Conservation (phyloP, 2,329 filamentous ascomycete species). For the Cucurbitaria berberidis region DNA sequence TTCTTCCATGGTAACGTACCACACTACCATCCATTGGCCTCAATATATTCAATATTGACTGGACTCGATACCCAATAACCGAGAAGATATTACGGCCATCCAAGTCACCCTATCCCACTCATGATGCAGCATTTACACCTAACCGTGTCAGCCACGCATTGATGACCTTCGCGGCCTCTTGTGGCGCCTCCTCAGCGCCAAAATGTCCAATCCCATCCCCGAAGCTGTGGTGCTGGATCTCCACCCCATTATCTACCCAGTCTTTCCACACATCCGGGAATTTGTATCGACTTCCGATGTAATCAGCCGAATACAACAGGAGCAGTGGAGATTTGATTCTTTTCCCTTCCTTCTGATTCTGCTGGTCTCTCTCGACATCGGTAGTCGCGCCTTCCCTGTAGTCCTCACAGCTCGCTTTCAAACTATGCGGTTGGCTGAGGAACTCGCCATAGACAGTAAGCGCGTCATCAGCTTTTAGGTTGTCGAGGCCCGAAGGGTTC, state of each 20-base stretch:
- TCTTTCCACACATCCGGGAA: constrained; percentile 59
- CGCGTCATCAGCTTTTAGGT: constrained; percentile 32
- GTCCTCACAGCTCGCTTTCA: constrained; percentile 62
- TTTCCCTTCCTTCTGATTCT: constrained; percentile 53
- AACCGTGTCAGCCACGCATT: constrained; percentile 33
- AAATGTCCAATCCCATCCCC: constrained; percentile 62
- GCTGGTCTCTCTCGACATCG: constrained; percentile 59
- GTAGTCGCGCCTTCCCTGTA: constrained; percentile 61
- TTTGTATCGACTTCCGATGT: constrained; percentile 59
- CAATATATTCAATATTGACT: neutral
- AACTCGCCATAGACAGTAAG: constrained; percentile 53
- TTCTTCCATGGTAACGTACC: neutral
- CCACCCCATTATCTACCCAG: constrained; percentile 52
- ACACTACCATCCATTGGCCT: neutral
- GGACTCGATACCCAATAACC: neutral
- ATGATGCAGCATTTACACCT: neutral
- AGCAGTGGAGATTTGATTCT: constrained; percentile 56
- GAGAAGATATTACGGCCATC: neutral
- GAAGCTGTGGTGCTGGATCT: constrained; percentile 58
- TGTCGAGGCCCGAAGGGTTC: constrained; percentile 9
- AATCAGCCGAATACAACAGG: constrained; percentile 59
- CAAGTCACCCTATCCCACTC: neutral
- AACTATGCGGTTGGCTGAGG: constrained; percentile 50
- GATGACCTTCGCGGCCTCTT: constrained; percentile 53
- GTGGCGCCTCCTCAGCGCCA: constrained; percentile 60